Percentiles rank a stretch among this genome's conserved stretches.
Conservation (phyloP, 495 filamentous ascomycete genomes). For the Aspergillus asperescens region DNA sequence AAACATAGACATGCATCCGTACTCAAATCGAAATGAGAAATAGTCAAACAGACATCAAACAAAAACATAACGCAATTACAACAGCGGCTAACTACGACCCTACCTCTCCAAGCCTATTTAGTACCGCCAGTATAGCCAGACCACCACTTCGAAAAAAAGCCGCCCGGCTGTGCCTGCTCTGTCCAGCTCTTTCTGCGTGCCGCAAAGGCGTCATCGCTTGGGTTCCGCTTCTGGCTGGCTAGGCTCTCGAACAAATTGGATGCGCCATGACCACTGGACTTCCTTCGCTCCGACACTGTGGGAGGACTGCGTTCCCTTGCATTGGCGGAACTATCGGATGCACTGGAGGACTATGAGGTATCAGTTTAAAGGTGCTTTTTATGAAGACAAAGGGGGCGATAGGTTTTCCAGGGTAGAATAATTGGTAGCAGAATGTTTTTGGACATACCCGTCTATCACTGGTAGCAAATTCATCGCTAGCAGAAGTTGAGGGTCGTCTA, state of each 20-base stretch:
- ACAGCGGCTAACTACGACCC: neutral
- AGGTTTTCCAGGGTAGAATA: no score
- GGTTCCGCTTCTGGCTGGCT: constrained; percentile 48
- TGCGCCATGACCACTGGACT: constrained; percentile 30
- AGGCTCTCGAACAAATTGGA: constrained; percentile 44
- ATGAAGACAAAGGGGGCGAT: neutral
- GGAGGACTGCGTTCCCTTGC: constrained; percentile 6
- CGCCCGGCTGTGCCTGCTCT: constrained; percentile 42
- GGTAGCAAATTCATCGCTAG: constrained; percentile 17
- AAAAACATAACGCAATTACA: neutral
- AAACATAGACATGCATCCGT: neutral
- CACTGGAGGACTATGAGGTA: constrained; percentile 11
- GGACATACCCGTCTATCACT: constrained; percentile 23
- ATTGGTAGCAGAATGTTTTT: neutral
- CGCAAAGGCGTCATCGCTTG: constrained; percentile 31
- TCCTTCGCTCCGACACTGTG: constrained; percentile 25
- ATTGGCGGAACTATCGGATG: constrained; percentile 15
- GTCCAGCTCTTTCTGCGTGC: constrained; percentile 44
- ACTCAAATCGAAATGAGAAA: neutral
- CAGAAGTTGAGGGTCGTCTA: constrained; percentile 22
- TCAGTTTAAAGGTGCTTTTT: neutral
- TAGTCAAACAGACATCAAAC: neutral
- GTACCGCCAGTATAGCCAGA: constrained; percentile 42
- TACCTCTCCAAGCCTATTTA: neutral
- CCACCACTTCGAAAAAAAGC: constrained; percentile 50